Conservation (phyloP, 2,329 filamentous ascomycete species). For the Leptosphaerulina australis region DNA sequence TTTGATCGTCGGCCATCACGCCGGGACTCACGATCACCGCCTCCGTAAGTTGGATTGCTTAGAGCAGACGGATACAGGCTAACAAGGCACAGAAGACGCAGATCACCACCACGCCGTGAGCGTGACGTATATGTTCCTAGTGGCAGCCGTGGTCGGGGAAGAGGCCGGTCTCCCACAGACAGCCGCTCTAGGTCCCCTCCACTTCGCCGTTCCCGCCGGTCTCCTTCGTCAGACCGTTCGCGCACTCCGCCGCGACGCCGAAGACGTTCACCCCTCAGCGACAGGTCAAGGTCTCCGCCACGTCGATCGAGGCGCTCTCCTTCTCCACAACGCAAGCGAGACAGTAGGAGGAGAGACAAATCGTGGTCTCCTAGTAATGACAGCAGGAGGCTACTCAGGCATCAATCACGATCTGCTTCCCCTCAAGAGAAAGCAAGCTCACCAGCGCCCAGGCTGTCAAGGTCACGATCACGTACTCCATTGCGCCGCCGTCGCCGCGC, state of each 20-base stretch:
- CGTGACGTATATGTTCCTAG: slow-evolving; percentile 64
- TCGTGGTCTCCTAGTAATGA: slow-evolving; percentile 43
- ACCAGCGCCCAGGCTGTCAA: slow-evolving; percentile 57
- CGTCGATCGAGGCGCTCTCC: slow-evolving; percentile 34
- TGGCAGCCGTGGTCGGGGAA: slow-evolving; percentile 46
- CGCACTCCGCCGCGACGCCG: slow-evolving; percentile 48
- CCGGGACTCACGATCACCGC: slow-evolving; percentile 59
- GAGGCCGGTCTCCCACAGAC: slow-evolving; percentile 43
- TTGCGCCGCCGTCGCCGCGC: slow-evolving; percentile 45
- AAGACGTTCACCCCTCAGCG: slow-evolving; percentile 44
- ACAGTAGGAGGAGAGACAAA: slow-evolving; percentile 28
- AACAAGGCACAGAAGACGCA: slow-evolving; percentile 50
- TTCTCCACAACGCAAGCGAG: slow-evolving; percentile 28
- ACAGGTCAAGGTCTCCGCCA: slow-evolving; percentile 40
- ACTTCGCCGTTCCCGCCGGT: slow-evolving; percentile 35
- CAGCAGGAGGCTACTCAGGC: slow-evolving; percentile 36
- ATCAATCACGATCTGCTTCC: slow-evolving; percentile 57
- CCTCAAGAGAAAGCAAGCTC: slow-evolving; percentile 60
- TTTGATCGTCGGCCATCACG: slow-evolving; percentile 56
- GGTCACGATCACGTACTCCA: slow-evolving; percentile 39
- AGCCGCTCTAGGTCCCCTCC: slow-evolving; percentile 37
- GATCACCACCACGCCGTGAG: slow-evolving; percentile 57
- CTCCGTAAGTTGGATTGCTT: slow-evolving; percentile 29
- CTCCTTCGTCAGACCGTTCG: slow-evolving; percentile 44
- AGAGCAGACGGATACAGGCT: slow-evolving; percentile 10